A percentile compares a stretch with the other conserved stretches of the same genome.
These are phyloP conservation scores for Pterula multifida DNA, from an alignment of 1,284 basidiomycete species.

Conservation along the genomic window DNA sequence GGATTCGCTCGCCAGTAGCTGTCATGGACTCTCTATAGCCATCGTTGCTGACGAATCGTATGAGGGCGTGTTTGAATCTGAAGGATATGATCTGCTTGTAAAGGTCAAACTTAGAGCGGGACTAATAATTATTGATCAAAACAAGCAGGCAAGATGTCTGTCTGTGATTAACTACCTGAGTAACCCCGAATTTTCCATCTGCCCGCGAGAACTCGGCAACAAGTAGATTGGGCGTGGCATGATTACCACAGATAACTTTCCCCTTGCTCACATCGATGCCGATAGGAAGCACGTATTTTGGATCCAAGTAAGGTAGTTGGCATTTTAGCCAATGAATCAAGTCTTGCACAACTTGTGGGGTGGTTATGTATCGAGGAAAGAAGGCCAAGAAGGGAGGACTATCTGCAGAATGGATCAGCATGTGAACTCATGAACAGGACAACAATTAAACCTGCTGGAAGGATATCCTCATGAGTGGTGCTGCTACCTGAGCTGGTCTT, in stretches of 20 bases:
- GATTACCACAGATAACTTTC: constrained; percentile 73
- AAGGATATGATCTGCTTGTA: constrained; percentile 73
- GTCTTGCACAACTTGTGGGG: constrained; percentile 35
- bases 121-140: constrained; percentile 28
- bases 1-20: constrained; percentile 50
- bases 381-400: constrained; percentile 18
- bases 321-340: constrained; percentile 36
- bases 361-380: constrained; percentile 18
- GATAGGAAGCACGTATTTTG: constrained; percentile 71
- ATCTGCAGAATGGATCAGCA: constrained; percentile 13
- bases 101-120: constrained; percentile 66
- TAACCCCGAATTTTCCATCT: constrained; percentile 68
- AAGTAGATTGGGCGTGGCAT: constrained; percentile 71
- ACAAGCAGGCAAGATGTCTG: constrained; percentile 2
- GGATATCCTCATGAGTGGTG: constrained; percentile 14
- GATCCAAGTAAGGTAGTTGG: constrained; percentile 60
- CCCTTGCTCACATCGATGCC: constrained; percentile 66
- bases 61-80: constrained; percentile 50
- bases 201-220: constrained; percentile 68
- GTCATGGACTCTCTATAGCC: constrained; percentile 60
- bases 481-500: constrained; percentile 14
- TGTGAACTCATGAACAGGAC: constrained; percentile 1
- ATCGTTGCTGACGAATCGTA: constrained; percentile 68
- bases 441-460: constrained; percentile 13
- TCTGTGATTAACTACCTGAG: constrained; percentile 36